Conservation (phyloP, 1,139 yeast species). For the Candida sp. region DNA sequence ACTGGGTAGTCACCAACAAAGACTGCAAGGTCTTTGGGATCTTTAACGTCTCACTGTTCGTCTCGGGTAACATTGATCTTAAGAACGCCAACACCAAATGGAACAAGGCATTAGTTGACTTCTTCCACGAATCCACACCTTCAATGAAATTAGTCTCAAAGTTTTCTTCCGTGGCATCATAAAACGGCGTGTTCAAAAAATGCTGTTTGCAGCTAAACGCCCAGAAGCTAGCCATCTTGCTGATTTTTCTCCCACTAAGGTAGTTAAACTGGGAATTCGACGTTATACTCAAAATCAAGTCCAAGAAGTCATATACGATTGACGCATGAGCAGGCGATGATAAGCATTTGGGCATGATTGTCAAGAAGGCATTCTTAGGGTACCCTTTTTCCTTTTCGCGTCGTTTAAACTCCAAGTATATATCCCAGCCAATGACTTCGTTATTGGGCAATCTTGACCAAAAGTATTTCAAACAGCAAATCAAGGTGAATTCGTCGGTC, state of each 20-base stretch:
- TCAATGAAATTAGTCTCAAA: conserved; percentile 58
- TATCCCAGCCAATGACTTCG: conserved; percentile 87
- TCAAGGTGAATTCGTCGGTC: conserved; percentile 69
- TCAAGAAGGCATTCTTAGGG: conserved; percentile 76
- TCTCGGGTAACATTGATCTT: conserved; percentile 78
- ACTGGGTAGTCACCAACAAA: conserved; percentile 62
- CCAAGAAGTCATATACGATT: conserved; percentile 86
- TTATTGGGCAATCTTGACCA: conserved; percentile 87
- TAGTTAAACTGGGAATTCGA: conserved; percentile 84
- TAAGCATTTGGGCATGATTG: conserved; percentile 82
- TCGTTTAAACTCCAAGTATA: conserved; percentile 70
- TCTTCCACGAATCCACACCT: conserved; percentile 79
- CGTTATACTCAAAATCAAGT: conserved; percentile 76
- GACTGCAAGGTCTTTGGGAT: conserved; percentile 69
- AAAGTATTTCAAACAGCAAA: conserved; percentile 76
- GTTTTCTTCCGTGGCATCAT: conserved; percentile 41
- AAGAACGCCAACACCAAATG: conserved; percentile 80
- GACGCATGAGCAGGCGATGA: conserved; percentile 89
- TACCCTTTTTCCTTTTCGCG: conserved; percentile 67
- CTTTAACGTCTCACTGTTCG: conserved; percentile 56
- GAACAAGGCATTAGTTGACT: conserved; percentile 85
- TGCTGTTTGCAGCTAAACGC: conserved; percentile 58
- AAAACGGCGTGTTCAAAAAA: conserved; percentile 32
- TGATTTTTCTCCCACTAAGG: conserved; percentile 77
- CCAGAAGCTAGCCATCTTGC: conserved; percentile 89